Conservation (phyloP, 129 eudicot species). For the Flaveria trinervia region DNA sequence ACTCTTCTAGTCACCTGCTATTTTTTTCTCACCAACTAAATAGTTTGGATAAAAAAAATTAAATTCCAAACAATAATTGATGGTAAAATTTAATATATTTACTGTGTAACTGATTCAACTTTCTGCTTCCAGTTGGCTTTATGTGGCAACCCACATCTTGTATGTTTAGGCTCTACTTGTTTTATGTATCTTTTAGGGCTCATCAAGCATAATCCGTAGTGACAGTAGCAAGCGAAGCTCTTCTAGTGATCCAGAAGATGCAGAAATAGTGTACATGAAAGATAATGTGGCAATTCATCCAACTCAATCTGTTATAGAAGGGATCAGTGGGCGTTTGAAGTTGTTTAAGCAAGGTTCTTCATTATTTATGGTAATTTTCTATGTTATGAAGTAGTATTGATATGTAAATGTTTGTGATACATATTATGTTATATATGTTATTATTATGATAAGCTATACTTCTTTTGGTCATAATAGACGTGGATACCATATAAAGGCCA, state of each 20-base stretch:
- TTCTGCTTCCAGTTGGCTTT: background rate
- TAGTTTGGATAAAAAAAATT: background rate
- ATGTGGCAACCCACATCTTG: background rate
- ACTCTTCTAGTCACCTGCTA: background rate
- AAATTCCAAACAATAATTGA: conserved; percentile 10
- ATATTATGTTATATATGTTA: background rate
- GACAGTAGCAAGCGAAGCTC: conserved; percentile 59
- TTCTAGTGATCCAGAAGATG: conserved; percentile 61
- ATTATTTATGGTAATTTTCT: conserved; percentile 59
- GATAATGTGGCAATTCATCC: conserved; percentile 93
- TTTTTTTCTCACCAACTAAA: background rate
- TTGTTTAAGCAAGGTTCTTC: conserved; percentile 71
- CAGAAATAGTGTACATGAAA: conserved; percentile 64
- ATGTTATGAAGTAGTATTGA: background rate
- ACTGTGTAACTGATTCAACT: background rate
- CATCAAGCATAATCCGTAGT: conserved; percentile 57
- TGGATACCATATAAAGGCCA: conserved; percentile 98
- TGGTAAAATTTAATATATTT: background rate
- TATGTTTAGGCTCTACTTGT: background rate
- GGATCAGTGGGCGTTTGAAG: conserved; percentile 89
- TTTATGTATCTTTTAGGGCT: conserved; percentile 47
- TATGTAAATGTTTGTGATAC: background rate
- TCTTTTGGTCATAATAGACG: conserved; percentile 47
- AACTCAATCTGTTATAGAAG: conserved; percentile 68
- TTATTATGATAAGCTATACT: conserved; percentile 19